Base-by-base conservation (phyloP, 2,329 filamentous ascomycete genomes). In the Botrytis deweyae region DNA sequence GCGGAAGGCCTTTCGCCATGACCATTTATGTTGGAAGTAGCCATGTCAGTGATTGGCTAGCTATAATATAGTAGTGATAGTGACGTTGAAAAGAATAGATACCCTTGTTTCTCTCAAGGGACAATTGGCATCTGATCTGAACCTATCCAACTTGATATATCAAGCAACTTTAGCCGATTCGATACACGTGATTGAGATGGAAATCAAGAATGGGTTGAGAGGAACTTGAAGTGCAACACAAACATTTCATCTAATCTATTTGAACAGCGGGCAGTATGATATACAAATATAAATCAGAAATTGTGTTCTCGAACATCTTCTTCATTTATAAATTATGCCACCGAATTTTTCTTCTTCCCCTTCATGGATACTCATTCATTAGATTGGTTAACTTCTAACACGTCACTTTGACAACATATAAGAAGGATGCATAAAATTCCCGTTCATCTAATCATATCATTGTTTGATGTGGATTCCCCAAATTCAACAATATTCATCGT, bases 1-100 rank as follows among this genome's bases (percentile, higher is more conserved):
- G 76, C 76, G 49, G 79, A 78, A 58, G 80, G 80, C 66, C 80
- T 75, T 66, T 76, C 72, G 68, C 77, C 75, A 70, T 76, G 76
- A 55, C 75, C 76, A 73, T 79, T 78, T 69, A 76, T 76, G 36
- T 77, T 65, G 40, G 78, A 76, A 72, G 77, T 76, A 79, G 80
- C 78, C 67, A 72, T 77, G 42, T 61, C 46, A 55, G 72, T 72
- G 74, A 62, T 73, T 65, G 72, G 72, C 46, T 12, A 69, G 42
- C 52, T 33, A 69, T n/a, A 25, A 62, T 58, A 61, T 6, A 52
- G 58, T 40, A 67, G 40, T 33, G 9, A 63, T 46, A 58, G 70
- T 73, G 55, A 73, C 55, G 70, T 72, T 61, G 36, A 44, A 67
- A 6, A 40, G 38, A 72, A 68, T 49, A 64, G 36, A 29, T 73